These are phyloP conservation scores for Jaltomata sinuosa DNA, from an alignment of 257 asterid species.

Conservation along the genomic window DNA sequence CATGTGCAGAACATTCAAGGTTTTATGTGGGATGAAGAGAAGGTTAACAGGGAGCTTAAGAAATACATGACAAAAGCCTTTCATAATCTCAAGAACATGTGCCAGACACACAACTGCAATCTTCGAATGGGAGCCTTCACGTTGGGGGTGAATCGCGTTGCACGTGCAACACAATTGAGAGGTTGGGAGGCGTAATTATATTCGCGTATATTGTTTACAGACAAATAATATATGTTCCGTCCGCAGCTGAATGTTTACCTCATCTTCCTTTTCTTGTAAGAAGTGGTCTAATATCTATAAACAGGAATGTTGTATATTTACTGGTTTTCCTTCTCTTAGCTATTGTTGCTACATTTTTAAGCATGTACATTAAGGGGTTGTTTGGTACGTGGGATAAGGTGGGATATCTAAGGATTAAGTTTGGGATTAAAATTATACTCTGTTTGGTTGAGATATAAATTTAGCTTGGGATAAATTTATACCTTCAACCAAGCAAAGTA, in stretches of 20 bases:
- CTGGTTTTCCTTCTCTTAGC: neutral
- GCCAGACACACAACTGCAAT: slow-evolving; percentile 62
- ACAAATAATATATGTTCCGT: neutral
- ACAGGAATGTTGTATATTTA: neutral
- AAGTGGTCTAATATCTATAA: neutral
- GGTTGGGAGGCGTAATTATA: slow-evolving; percentile 74
- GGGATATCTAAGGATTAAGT: neutral
- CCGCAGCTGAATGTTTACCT: neutral
- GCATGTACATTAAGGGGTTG: neutral
- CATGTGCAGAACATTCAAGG: slow-evolving; percentile 75
- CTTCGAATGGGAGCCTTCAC: slow-evolving; percentile 94
- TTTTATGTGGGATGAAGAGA: slow-evolving; percentile 84
- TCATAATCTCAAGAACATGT: slow-evolving; percentile 54
- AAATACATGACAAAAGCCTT: slow-evolving; percentile 78
- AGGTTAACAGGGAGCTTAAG: slow-evolving; percentile 63
- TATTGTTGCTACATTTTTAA: neutral
- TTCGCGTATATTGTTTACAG: neutral
- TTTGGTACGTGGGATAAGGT: neutral
- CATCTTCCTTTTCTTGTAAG: neutral
- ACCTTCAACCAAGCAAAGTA: no score
- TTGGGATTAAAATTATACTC: no score
- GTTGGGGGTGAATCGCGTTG: slow-evolving; percentile 79
- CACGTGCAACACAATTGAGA: slow-evolving; percentile 67
- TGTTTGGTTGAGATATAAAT: no score
- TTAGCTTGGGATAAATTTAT: no score